Evolutionary conservation across 306 rosid genomes (phyloP).

Genomic region (Quercus variabilis): DNA sequence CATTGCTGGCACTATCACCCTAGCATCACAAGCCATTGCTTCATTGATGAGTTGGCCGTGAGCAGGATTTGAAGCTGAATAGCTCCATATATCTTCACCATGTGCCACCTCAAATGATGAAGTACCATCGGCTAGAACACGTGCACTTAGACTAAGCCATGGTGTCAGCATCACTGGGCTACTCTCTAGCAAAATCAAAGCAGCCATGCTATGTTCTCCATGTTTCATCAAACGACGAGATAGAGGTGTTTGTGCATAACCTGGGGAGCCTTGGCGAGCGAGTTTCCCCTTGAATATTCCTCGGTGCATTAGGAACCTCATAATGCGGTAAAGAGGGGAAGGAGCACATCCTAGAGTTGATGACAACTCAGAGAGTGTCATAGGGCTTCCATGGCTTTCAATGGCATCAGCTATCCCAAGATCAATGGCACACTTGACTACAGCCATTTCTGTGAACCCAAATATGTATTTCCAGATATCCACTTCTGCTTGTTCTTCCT

Average conservation of each 20-base stretch:
- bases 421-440: constrained; percentile 63
- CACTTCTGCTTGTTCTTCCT: constrained; percentile 35
- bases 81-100: too few relatives aligned
- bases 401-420: constrained; percentile 61
- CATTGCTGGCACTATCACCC: constrained; percentile 22
- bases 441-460: constrained; percentile 54
- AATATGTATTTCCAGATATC: constrained; percentile 46
- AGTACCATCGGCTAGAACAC: too few relatives aligned
- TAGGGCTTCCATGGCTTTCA: constrained; percentile 42
- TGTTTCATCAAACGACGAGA: constrained; percentile 31
- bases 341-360: constrained; percentile 35
- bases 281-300: constrained; percentile 41
- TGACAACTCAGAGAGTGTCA: constrained; percentile 48
- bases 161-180: constrained; percentile 42
- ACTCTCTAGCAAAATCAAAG: constrained; percentile 22
- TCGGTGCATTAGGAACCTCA: constrained; percentile 47
- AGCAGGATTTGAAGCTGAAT: constrained; percentile 13
- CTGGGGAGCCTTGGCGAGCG: background rate
- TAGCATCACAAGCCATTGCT: constrained; percentile 60
- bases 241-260: constrained; percentile 33
- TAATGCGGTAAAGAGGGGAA: constrained; percentile 34
- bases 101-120: too few relatives aligned
- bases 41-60: constrained; percentile 49
- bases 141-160: constrained; percentile 16
- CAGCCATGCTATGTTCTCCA: constrained; percentile 23